Base-by-base conservation (phyloP, 2,329 filamentous ascomycete genomes). In the Didymella arachidicola region DNA sequence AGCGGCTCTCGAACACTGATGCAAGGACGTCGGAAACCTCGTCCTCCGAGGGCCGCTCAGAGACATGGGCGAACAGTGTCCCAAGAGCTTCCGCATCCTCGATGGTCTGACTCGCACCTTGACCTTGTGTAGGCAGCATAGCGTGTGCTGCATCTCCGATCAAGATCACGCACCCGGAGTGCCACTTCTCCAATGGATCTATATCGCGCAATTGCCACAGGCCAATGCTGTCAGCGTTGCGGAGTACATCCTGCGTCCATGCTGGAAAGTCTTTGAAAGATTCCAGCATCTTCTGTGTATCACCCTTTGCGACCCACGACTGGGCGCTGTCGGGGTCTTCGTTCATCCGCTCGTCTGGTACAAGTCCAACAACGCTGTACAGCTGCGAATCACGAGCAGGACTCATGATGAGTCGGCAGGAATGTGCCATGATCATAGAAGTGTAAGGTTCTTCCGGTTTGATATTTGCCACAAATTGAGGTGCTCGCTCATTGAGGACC, bases 121-220 rank as follows among this genome's bases (percentile, higher is more conserved):
- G 84, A 2, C 84, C 83, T 1, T 81, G 80, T 8, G 79, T 81
- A 1, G 84, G 79, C 1, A 83, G 79, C 58, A 86, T 77, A 0
- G 84, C 83, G 70, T 87, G 84, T 1, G 83, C 84, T 3, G 84
- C 84, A 68, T 87, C 85, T 8, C 85, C 85, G 6, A 86, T 73
- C 2, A 87, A 71, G 5, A 87, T 76, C 2, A 84, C 78, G 0
- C 82, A 75, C 14, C 81, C 76, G 2, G 74, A 70, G 14, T 75
- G 71, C 83, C 83, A 85, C 1, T 63, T 75, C 2, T 63, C 55
- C n/a, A 82, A 52, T 0, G 79, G 76, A 47, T 81, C 79, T 26
- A 79, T 60, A 58, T 82, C 80, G 27, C 79, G 77, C 1, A 82
- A 66, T 57, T 81, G 79, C 79, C 80, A 83, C n/a, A 39, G 7